These are phyloP conservation scores for Hemerocallis citrina DNA, from an alignment of 106 monocot species.

Conservation along the genomic window DNA sequence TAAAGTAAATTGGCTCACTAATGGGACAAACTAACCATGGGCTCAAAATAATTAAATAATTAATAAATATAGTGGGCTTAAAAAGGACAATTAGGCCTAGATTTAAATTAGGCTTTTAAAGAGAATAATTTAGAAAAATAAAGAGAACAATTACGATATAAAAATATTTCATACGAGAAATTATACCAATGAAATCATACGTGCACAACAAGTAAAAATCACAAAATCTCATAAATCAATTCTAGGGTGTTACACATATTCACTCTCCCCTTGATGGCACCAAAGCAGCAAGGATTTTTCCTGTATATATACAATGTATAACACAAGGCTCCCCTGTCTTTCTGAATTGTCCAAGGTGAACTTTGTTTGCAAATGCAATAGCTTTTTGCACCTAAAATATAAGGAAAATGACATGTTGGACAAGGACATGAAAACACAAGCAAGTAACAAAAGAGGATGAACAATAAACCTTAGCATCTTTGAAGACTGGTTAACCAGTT, in stretches of 20 bases:
- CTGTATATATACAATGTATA: conserved; percentile 89
- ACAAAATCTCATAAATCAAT: too few relatives aligned
- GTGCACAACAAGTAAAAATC: too few relatives aligned
- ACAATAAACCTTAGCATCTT: conserved; percentile 56
- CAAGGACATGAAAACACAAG: neutral
- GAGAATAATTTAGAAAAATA: too few relatives aligned
- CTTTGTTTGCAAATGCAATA: conserved; percentile 75
- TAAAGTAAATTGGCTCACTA: too few relatives aligned
- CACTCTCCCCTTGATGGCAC: conserved; percentile 72
- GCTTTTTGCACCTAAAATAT: conserved; percentile 78
- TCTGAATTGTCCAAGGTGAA: conserved; percentile 75
- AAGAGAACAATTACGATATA: too few relatives aligned
- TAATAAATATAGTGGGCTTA: too few relatives aligned
- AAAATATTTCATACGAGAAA: too few relatives aligned
- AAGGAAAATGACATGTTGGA: neutral
- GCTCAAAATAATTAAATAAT: too few relatives aligned
- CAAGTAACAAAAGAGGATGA: neutral
- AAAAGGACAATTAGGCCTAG: too few relatives aligned
- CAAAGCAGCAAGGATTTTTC: conserved; percentile 90
- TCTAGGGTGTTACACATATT: conserved; percentile 29
- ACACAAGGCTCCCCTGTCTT: conserved; percentile 92
- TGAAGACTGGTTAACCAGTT: conserved; percentile 80
- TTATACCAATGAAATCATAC: too few relatives aligned
- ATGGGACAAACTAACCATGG: too few relatives aligned
- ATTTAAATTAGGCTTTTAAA: too few relatives aligned